Conservation (phyloP, 2,329 filamentous ascomycete species). For the Thelonectria rubi region DNA sequence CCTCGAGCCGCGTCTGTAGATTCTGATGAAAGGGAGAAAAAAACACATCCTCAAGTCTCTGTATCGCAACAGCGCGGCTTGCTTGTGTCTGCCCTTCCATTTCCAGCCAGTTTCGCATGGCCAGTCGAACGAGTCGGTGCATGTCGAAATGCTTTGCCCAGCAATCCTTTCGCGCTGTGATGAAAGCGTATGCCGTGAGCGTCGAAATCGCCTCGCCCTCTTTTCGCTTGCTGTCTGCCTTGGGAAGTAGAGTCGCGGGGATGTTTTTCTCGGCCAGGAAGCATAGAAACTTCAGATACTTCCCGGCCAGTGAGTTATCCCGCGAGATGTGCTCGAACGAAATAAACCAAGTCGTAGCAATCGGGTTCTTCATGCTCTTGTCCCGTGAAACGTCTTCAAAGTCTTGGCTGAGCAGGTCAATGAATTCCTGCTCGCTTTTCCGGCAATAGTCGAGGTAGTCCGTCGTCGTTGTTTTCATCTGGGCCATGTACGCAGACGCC, state of each 20-base stretch:
- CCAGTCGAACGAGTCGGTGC: slow-evolving; percentile 45
- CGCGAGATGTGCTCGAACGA: slow-evolving; percentile 45
- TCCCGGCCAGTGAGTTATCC: slow-evolving; percentile 37
- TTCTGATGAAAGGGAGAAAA: slow-evolving; percentile 27
- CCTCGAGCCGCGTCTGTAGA: slow-evolving; percentile 34
- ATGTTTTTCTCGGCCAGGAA: slow-evolving; percentile 44
- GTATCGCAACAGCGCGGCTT: slow-evolving; percentile 14
- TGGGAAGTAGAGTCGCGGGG: slow-evolving; percentile 39
- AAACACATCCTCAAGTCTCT: slow-evolving; percentile 26
- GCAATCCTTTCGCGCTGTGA: slow-evolving; percentile 34
- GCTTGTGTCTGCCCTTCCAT: slow-evolving; percentile 18
- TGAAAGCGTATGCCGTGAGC: slow-evolving; percentile 45
- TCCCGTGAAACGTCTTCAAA: slow-evolving; percentile 46
- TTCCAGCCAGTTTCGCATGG: slow-evolving; percentile 43
- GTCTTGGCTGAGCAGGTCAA: slow-evolving; percentile 41
- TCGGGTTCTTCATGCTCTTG: slow-evolving; percentile 36
- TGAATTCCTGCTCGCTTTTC: slow-evolving; percentile 32
- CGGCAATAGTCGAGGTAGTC: slow-evolving; percentile 41
- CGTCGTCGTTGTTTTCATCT: slow-evolving; percentile 33
- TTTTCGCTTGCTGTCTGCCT: slow-evolving; percentile 17
- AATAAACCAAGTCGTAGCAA: slow-evolving; percentile 48
- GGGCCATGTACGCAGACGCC: slow-evolving; percentile 48
- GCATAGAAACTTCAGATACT: slow-evolving; percentile 44
- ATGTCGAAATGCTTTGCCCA: slow-evolving; percentile 38
- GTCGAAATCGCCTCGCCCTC: slow-evolving; percentile 34